Base-by-base conservation (phyloP, 495 filamentous ascomycete genomes). In the Sordaria brevicollis region DNA sequence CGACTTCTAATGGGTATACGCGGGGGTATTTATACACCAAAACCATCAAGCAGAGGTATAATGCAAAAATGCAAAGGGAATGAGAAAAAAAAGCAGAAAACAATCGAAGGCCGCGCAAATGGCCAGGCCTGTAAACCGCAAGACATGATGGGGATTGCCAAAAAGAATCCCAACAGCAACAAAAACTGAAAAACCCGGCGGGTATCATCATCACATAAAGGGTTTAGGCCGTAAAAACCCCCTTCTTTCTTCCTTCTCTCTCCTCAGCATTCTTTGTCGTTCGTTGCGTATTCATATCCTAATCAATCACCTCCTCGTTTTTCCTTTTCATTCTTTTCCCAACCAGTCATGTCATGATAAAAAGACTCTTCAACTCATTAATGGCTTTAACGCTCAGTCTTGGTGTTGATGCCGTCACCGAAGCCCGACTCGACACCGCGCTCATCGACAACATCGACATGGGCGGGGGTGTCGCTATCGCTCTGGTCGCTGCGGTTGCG, bases 391-490 rank as follows among this genome's bases (percentile, higher is more conserved):
- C 0, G 49, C 13, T 15, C 11, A 13, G 10, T 31, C 49, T 62
- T 62, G 25, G 25, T 31, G 25, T 62, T 62, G 25, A 69, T 13
- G 10, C 72, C 70, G 13, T 69, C 70, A 29, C 70, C 70, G 4
- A 71, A 65, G 5, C 67, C 70, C 2, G 67, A n/a, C 35, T 74
- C 72, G 7, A 39, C 66, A 39, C 72, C 72, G 29, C 35, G 66
- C 71, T 73, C 69, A 37, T 71, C 66, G 35, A 71, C 35, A 25
- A 71, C 29, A 62, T 62, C 49, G 25, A 62, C 49, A 13, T 62
- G 49, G 21, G 49, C 49, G n/a, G 68, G 36, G 35, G 36, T 39
- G 36, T 69, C 39, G 19, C 54, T 65, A n/a, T 65, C 49, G 25
- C 69, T 71, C 19, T 33, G 41, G 17, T 37, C 38, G 38, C 35